Evolutionary conservation across 1,139 yeast genomes (phyloP).

Genomic region (Entelexis paramagnoliae): DNA sequence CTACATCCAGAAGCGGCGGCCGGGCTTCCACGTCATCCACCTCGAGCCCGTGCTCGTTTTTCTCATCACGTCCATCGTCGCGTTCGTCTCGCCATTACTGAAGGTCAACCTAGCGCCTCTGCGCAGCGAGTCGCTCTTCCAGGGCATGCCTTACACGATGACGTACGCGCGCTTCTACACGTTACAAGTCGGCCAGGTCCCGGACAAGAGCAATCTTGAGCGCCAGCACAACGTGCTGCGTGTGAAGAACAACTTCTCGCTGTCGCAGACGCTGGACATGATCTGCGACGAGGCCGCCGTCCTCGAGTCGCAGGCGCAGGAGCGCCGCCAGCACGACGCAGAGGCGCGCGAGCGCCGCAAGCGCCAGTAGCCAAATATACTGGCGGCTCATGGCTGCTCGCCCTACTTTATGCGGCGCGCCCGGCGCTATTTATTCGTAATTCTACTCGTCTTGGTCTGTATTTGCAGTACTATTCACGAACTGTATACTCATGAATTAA

Average conservation of each 20-base stretch:
- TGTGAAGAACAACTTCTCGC: constrained; percentile 19
- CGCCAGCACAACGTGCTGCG: constrained; percentile 20
- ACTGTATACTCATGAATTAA: too few relatives aligned
- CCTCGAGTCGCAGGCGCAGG: constrained; percentile 4
- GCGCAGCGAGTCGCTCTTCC: constrained; percentile 15
- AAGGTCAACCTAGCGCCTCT: constrained; percentile 18
- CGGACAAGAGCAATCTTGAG: constrained; percentile 19
- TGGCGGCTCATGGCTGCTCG: too few relatives aligned
- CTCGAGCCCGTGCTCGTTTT: constrained; percentile 25
- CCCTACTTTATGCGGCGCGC: too few relatives aligned
- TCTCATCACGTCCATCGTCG: constrained; percentile 17
- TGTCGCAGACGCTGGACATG: constrained; percentile 22
- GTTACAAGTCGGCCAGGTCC: constrained; percentile 25
- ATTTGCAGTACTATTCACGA: too few relatives aligned
- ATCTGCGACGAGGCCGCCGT: constrained; percentile 17
- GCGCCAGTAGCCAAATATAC: not conserved
- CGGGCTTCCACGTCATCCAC: constrained; percentile 17
- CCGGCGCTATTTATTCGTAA: too few relatives aligned
- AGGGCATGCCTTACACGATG: not conserved
- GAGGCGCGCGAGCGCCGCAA: not conserved
- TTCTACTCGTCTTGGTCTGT: too few relatives aligned
- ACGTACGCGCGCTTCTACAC: constrained; percentile 26
- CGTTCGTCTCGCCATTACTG: constrained; percentile 13
- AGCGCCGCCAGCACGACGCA: too few relatives aligned
- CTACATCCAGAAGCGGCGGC: constrained; percentile 20